These are phyloP conservation scores for Quercus alba DNA, from an alignment of 306 rosid genomes.

Conservation along the genomic window DNA sequence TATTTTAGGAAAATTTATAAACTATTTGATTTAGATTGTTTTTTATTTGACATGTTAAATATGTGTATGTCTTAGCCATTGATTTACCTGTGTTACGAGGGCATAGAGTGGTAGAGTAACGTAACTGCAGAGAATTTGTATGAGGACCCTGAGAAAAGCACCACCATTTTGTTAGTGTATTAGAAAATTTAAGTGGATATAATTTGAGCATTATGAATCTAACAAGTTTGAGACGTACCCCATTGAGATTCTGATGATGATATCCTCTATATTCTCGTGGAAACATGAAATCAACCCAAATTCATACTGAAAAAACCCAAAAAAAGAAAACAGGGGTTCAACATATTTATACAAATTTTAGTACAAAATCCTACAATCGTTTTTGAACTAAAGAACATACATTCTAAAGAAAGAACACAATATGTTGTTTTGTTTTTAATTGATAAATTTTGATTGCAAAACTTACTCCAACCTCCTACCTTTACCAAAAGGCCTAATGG, in stretches of 20 bases:
- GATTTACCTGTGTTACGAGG: constrained; percentile 77
- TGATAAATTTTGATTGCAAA: no score
- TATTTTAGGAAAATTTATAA: background rate
- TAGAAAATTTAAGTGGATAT: background rate
- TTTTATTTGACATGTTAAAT: no score
- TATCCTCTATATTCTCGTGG: constrained; percentile 51
- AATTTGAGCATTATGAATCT: background rate
- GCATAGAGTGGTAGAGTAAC: constrained; percentile 92
- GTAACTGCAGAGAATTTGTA: constrained; percentile 85
- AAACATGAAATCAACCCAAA: constrained; percentile 64
- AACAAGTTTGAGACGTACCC: constrained; percentile 45
- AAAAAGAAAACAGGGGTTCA: background rate
- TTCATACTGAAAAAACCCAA: constrained; percentile 45
- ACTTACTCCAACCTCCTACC: no score
- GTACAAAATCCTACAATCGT: no score
- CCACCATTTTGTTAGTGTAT: background rate
- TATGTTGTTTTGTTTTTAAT: no score
- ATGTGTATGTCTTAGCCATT: no score
- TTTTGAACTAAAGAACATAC: no score
- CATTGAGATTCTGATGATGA: constrained; percentile 72
- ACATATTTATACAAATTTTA: no score
- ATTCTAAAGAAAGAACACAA: no score
- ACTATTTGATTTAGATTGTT: no score
- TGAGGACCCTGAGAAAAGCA: constrained; percentile 43
- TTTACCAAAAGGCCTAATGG: no score